Base-by-base conservation (phyloP, 768 basidiomycete species). In the Leccinum imitatum region DNA sequence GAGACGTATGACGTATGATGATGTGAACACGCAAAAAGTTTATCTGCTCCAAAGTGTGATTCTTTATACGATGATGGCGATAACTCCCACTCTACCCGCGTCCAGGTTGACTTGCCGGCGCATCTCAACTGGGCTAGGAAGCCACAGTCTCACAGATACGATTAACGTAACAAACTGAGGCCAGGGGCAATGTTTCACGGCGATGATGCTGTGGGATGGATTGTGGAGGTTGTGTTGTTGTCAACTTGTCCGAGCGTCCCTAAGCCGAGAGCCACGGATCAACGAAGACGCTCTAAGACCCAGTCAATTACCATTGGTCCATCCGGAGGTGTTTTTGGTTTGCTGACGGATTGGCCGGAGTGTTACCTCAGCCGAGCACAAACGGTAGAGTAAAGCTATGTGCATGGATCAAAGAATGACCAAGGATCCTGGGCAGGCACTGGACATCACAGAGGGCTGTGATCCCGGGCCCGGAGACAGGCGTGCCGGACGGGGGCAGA, bases 121-220 rank as follows among this genome's bases (percentile, higher is more conserved):
- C 59, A 56, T 61, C 44, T 58, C 33, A 53, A 46, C 50, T 44
- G 4, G 47, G 25, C 23, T 46, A 44, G 48, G 51, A 37, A 15
- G 41, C 35, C 7, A 44, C 8, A 44, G 37, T 54, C 48, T 55
- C 57, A 39, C 50, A 46, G 35, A 31, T n/a, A 11, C 19, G 44
- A 19, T 25, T 46, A 33, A 67, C 67, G 67, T 67, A 62, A 67
- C 17, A 4, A 9, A 41, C 19, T 23, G 47, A 33, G 53, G 47
- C 14, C 7, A 27, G 25, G 9, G 39, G n/a, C 25, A 48, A 11
- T 19, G 33, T 55, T 54, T 63, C 54, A 46, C 11, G n/a, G 33
- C 27, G 27, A 23, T 11, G 27, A 23, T n/a, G n/a, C 33, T 35
- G 52, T 31, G 33, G 11, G 17, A 50, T 25, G 39, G 53, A 31